A percentile compares a stretch with the other conserved stretches of the same genome.
phyloP scores from a whole-genome alignment of 1,284 basidiomycete species.

The Cyathus olla region DNA sequence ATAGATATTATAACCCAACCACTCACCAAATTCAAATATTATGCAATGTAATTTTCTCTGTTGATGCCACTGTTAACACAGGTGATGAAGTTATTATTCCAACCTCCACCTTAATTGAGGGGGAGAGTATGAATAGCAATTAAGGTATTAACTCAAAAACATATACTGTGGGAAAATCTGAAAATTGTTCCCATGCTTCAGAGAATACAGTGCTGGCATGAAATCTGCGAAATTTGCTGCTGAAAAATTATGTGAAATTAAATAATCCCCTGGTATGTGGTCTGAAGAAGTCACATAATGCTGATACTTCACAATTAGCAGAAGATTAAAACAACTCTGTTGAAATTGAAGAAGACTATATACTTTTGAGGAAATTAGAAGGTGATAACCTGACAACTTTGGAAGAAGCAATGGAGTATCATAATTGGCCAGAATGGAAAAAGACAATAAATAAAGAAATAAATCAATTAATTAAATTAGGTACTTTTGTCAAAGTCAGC shows the following conservation, averaged over 20 bases:
- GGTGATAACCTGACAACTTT: background rate
- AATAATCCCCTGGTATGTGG: too few species aligned
- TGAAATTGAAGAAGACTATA: background rate
- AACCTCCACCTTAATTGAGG: background rate
- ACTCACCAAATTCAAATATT: background rate
- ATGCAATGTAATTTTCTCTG: background rate
- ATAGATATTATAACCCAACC: background rate
- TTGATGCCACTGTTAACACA: background rate
- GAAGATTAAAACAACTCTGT: background rate
- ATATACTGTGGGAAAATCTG: too few species aligned
- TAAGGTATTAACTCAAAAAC: too few species aligned
- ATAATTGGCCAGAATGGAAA: background rate
- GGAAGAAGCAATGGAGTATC: background rate
- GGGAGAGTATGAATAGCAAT: background rate
- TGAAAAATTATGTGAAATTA: too few species aligned
- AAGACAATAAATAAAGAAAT: background rate
- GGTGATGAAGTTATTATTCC: background rate
- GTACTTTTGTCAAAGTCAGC: background rate
- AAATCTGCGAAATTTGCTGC: too few species aligned
- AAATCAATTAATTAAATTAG: background rate
- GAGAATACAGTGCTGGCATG: too few species aligned
- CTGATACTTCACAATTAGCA: too few species aligned
- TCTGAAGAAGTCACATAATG: too few species aligned
- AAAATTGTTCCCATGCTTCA: too few species aligned
- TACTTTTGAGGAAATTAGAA: background rate